Evolutionary conservation across 371 early-diverging fungal species (phyloP).

Genomic region (Saksenaea oblongispora): DNA sequence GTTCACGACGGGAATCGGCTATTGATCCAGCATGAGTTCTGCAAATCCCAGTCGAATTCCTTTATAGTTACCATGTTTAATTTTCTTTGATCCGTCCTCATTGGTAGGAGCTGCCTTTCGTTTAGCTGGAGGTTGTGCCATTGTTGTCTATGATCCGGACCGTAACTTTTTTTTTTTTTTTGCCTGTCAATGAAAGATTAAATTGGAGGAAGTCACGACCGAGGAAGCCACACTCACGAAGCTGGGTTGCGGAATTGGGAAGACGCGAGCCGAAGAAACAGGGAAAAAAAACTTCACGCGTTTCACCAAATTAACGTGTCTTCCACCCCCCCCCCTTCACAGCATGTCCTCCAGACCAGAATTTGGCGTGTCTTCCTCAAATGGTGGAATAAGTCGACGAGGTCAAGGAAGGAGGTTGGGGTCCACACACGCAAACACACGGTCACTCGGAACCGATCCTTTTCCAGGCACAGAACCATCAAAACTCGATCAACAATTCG

Average conservation of each 20-base stretch:
- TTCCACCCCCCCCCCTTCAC: background rate
- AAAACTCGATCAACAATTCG: conserved; percentile 47
- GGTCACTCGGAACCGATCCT: conserved; percentile 22
- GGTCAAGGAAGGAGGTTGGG: conserved; percentile 11
- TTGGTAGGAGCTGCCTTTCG: conserved; percentile 1
- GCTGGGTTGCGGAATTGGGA: background rate
- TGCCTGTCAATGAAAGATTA: background rate
- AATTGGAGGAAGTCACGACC: background rate
- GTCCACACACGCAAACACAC: conserved; percentile 24
- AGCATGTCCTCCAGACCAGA: conserved; percentile 28
- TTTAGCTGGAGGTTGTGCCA: conserved; percentile 18
- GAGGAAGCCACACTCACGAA: background rate
- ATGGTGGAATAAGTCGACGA: conserved; percentile 6
- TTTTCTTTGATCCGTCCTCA: conserved; percentile 2
- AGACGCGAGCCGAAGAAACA: conserved; percentile 1
- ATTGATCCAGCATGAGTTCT: background rate
- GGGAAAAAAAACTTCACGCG: conserved; percentile 3
- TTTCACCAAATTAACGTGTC: conserved; percentile 4
- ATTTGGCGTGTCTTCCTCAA: conserved; percentile 31
- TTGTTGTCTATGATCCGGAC: conserved; percentile 8
- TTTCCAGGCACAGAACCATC: conserved; percentile 21
- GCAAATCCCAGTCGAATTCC: background rate
- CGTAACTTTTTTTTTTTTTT: conserved; percentile 1
- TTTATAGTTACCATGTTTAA: background rate
- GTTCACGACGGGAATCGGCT: conserved; percentile 37